phyloP scores from a whole-genome alignment of 1,284 basidiomycete genomes.

The Leccinum subrobustum region DNA sequence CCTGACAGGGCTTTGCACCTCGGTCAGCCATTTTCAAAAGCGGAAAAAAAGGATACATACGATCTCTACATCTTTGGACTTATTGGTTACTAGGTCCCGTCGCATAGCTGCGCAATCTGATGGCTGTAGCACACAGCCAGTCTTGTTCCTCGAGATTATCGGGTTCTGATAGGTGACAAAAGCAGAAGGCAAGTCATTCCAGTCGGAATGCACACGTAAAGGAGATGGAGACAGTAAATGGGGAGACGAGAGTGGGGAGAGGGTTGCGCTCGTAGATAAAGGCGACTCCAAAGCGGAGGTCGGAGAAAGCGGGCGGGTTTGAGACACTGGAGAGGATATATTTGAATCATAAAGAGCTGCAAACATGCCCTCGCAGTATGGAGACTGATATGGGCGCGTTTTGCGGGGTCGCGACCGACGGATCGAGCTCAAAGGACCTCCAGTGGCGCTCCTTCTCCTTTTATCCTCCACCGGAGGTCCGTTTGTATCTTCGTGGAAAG shows the following conservation, averaged over 20 bases:
- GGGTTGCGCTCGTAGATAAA: constrained; percentile 1
- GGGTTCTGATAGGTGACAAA: background rate
- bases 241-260: constrained; percentile 15
- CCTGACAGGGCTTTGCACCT: constrained; percentile 7
- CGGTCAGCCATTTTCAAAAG: background rate
- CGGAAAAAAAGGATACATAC: constrained; percentile 14
- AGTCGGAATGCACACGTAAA: background rate
- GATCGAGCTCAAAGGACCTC: background rate
- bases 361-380: constrained; percentile 17
- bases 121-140: background rate
- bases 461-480: constrained; percentile 5
- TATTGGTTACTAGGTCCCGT: constrained; percentile 1
- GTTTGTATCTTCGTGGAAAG: constrained; percentile 37
- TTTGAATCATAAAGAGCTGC: constrained; percentile 4
- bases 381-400: constrained; percentile 1
- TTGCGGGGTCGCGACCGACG: background rate
- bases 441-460: background rate
- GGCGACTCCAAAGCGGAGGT: background rate
- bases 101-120: background rate
- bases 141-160: background rate
- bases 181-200: background rate
- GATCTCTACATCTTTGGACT: constrained; percentile 7
- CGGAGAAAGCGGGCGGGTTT: constrained; percentile 4
- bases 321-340: background rate
- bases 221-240: constrained; percentile 10